A percentile compares a stretch with the other conserved stretches of the same genome.
phyloP scores from a whole-genome alignment of 148 eudicot genomes.

The Dysphania ambrosioides region DNA sequence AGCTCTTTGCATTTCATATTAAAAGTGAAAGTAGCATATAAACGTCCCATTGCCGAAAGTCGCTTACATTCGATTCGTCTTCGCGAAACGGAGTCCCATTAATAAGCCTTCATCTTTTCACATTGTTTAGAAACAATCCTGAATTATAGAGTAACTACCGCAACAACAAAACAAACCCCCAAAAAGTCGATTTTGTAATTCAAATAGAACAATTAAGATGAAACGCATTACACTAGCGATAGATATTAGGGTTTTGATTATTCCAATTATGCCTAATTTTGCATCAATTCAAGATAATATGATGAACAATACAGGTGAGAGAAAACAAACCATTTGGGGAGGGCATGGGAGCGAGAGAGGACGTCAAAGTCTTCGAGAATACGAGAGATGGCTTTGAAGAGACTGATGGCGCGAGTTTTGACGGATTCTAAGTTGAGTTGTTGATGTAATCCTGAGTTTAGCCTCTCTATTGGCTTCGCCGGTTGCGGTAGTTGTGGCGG shows the following conservation, averaged over 20 bases:
- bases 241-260: conserved; percentile 18
- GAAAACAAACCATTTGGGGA: conserved; percentile 64
- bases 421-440: conserved; percentile 80
- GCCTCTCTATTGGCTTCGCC: conserved; percentile 45
- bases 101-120: too few relatives aligned
- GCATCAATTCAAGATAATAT: not conserved
- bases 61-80: not conserved
- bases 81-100: not conserved
- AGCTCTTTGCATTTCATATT: too few relatives aligned
- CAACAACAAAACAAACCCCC: too few relatives aligned
- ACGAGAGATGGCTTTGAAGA: conserved; percentile 75
- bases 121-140: too few relatives aligned
- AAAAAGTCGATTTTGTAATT: not conserved
- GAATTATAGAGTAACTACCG: too few relatives aligned
- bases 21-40: not conserved
- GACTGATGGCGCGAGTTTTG: conserved; percentile 75
- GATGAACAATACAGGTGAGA: not conserved
- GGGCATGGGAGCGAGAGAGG: conserved; percentile 59
- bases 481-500: conserved; percentile 33
- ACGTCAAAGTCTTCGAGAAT: conserved; percentile 74
- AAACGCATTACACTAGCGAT: too few relatives aligned
- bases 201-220: not conserved
- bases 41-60: not conserved
- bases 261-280: not conserved
- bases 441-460: conserved; percentile 68